Percentiles rank a stretch among this genome's conserved stretches.
These are phyloP conservation scores for Kalmusia sp. DNA, from an alignment of 2,329 filamentous ascomycete genomes.

Conservation along the genomic window DNA sequence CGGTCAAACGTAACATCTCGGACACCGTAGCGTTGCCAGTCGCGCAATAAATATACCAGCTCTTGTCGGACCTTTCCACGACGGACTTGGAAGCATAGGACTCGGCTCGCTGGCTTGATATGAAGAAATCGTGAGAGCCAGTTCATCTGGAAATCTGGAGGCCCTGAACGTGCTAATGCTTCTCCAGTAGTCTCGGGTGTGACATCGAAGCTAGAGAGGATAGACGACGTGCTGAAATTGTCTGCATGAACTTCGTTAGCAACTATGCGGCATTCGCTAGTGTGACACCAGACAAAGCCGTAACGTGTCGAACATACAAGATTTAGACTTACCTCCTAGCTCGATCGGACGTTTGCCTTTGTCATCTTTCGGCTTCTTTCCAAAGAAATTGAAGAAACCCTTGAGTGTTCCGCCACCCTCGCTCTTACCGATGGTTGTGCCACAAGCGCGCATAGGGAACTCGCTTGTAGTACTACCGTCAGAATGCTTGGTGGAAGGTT, in stretches of 20 bases:
- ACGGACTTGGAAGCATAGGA: slow-evolving; percentile 77
- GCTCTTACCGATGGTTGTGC: slow-evolving; percentile 38
- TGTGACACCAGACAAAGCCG: too few relatives aligned
- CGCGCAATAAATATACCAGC: slow-evolving; percentile 74
- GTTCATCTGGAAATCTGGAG: slow-evolving; percentile 63
- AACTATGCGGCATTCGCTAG: too few relatives aligned
- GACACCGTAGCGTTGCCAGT: slow-evolving; percentile 85
- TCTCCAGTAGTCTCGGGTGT: slow-evolving; percentile 52
- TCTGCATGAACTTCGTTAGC: slow-evolving; percentile 18
- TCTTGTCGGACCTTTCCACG: slow-evolving; percentile 79
- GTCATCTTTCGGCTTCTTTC: slow-evolving; percentile 56
- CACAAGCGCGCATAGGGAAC: slow-evolving; percentile 51
- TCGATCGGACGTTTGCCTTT: slow-evolving; percentile 41
- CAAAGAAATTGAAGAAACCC: slow-evolving; percentile 61
- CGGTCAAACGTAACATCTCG: slow-evolving; percentile 80
- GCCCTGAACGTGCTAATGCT: slow-evolving; percentile 47
- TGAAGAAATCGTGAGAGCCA: slow-evolving; percentile 91
- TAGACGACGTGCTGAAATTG: slow-evolving; percentile 39
- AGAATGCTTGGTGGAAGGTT: slow-evolving; percentile 29
- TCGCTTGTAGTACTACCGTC: slow-evolving; percentile 47
- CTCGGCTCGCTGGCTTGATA: slow-evolving; percentile 80
- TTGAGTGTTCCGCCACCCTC: slow-evolving; percentile 47
- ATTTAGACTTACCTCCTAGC: slow-evolving; percentile 46
- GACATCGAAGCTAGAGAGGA: slow-evolving; percentile 43
- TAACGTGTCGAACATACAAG: slow-evolving; percentile 18